Conservation (phyloP, 139 green algal genomes). For the Chlamydomonas eustigma region DNA sequence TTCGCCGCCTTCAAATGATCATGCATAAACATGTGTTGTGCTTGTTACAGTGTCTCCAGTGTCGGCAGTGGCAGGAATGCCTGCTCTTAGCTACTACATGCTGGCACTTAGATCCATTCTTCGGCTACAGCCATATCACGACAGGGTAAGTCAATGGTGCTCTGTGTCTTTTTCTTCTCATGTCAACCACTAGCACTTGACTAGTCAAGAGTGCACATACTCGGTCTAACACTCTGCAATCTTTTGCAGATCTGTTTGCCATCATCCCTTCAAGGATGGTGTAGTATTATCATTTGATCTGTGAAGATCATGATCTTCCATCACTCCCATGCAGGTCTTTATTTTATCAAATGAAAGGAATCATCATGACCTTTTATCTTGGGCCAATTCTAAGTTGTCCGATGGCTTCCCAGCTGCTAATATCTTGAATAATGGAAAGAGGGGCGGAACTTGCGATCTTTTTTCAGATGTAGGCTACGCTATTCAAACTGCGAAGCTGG, state of each 20-base stretch:
- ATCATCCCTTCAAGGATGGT: neutral
- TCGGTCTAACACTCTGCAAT: no score
- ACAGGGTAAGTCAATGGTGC: neutral
- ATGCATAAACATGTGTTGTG: neutral
- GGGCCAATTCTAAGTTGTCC: neutral
- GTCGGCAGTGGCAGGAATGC: neutral
- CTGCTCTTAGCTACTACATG: neutral
- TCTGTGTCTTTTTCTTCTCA: neutral
- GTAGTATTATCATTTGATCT: neutral
- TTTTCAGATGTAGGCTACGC: neutral
- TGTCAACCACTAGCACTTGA: no score
- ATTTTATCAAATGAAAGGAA: slow-evolving; percentile 2
- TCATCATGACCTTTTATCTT: neutral
- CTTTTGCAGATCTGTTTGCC: no score
- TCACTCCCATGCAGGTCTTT: neutral
- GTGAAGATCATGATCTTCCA: neutral
- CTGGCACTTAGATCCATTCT: neutral
- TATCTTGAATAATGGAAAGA: slow-evolving; percentile 1
- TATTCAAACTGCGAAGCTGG: neutral
- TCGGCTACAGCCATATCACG: neutral
- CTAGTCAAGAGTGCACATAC: no score
- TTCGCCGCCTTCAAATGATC: no score
- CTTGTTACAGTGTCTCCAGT: neutral
- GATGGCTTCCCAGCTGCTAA: slow-evolving; percentile 7
- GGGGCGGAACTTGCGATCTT: neutral